Evolutionary conservation across 129 eudicot genomes (phyloP).

Genomic region (Tagetes patula): DNA sequence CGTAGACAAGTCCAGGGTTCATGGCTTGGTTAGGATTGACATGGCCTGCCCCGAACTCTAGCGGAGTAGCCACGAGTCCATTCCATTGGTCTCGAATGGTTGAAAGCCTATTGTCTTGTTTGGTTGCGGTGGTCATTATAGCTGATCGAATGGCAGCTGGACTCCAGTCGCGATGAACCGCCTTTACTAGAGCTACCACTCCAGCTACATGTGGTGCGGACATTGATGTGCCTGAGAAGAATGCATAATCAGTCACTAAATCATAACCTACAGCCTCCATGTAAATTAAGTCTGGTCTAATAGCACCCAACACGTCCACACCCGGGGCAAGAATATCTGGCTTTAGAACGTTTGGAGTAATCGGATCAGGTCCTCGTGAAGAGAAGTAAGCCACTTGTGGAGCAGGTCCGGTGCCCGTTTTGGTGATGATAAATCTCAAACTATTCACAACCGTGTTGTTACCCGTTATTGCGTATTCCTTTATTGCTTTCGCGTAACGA

Average conservation of each 20-base stretch:
- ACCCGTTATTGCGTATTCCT: conserved; percentile 32
- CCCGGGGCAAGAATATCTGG: conserved; percentile 62
- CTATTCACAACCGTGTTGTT: conserved; percentile 26
- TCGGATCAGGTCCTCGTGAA: conserved; percentile 48
- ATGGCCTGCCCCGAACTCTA: conserved; percentile 41
- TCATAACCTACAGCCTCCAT: conserved; percentile 22
- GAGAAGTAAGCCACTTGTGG: conserved; percentile 41
- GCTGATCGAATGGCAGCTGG: conserved; percentile 64
- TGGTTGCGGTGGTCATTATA: conserved; percentile 50
- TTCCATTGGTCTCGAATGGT: conserved; percentile 23
- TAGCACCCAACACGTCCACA: conserved; percentile 39
- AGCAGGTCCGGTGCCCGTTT: conserved; percentile 39
- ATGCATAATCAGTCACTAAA: conserved; percentile 34
- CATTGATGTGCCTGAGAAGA: conserved; percentile 50
- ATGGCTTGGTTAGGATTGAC: conserved; percentile 37
- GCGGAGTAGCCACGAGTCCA: conserved; percentile 27
- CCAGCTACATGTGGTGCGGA: conserved; percentile 53
- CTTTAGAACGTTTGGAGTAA: conserved; percentile 36
- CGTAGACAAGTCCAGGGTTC: conserved; percentile 43
- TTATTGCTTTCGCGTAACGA: conserved; percentile 9
- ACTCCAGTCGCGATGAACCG: conserved; percentile 47
- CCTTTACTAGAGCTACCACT: conserved; percentile 42
- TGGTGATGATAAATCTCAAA: conserved; percentile 38
- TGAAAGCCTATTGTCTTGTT: conserved; percentile 25
- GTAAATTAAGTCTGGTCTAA: conserved; percentile 29